These are phyloP conservation scores for Sarocladiaceae sp. DNA, from an alignment of 2,329 filamentous ascomycete species.

Conservation along the genomic window DNA sequence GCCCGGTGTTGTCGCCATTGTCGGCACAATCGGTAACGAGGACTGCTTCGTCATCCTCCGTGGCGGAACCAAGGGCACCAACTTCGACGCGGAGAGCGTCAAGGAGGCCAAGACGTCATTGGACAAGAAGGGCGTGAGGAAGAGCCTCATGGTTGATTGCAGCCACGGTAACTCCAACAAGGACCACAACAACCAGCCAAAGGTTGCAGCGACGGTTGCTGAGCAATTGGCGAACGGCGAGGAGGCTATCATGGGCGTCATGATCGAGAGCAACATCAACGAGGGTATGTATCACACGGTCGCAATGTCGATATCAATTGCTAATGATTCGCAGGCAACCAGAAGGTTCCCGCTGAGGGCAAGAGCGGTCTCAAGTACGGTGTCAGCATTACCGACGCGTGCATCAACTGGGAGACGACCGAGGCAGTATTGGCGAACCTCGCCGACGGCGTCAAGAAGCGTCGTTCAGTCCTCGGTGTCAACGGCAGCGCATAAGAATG, in stretches of 20 bases:
- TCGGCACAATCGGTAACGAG: constrained; percentile 88
- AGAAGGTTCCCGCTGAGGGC: constrained; percentile 87
- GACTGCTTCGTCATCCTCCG: constrained; percentile 96
- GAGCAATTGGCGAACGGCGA: constrained; percentile 83
- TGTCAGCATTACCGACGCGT: constrained; percentile 95
- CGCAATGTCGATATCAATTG: neutral
- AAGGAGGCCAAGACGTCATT: constrained; percentile 75
- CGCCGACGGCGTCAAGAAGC: constrained; percentile 71
- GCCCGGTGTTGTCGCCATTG: constrained; percentile 89
- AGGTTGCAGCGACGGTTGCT: constrained; percentile 76
- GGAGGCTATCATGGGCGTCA: constrained; percentile 86
- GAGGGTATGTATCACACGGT: constrained; percentile 56
- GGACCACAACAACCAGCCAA: constrained; percentile 95
- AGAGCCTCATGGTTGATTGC: constrained; percentile 94
- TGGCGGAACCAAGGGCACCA: constrained; percentile 87
- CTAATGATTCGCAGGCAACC: constrained; percentile 51
- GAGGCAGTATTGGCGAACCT: constrained; percentile 69
- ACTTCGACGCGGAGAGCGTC: constrained; percentile 84
- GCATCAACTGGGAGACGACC: constrained; percentile 91
- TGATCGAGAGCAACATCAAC: constrained; percentile 98
- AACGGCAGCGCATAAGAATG: constrained; percentile 13
- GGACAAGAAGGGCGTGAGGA: constrained; percentile 62
- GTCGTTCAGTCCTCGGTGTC: constrained; percentile 43
- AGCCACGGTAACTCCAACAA: constrained; percentile 95
- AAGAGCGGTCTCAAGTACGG: constrained; percentile 83